Evolutionary conservation across 2,329 filamentous ascomycete species (phyloP), one percentile per base, ranked within the genome.

Genomic region (Trichoderma atrobrunneum): DNA sequence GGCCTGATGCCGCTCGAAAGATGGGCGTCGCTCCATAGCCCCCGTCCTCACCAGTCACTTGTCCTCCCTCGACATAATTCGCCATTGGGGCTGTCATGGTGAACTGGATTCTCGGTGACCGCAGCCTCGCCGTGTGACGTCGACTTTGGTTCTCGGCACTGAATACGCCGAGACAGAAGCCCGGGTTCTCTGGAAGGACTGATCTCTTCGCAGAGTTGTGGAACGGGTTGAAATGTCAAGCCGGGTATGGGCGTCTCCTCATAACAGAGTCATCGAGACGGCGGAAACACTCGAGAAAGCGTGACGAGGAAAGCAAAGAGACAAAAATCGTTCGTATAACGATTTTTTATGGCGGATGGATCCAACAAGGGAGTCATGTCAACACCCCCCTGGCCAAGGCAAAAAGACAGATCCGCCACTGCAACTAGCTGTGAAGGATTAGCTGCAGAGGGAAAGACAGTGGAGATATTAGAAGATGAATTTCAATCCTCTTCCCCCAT

Each of bases 301-400:
- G 36, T 28, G 39, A 39, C 8, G 28, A 69, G 18, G n/a, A 32
- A 54, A 48, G n/a, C 26, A 69, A 43, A 61, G 30, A 61, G 21
- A 36, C 39, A 51, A 26, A 11, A 26, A 36, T 36, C n/a, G 28
- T 24, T n/a, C n/a, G n/a, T 54, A 34, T 54, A n/a, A 54, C n/a
- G 67, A 26, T 30, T 43, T 36, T n/a, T 65, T 24, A 61, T 61
- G 21, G 18, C 21, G 61, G 34, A 36, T 48, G 36, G 61, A 21
- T 30, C 34, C 34, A 59, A 43, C 34, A 48, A 48, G 64, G 64
- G 64, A 67, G 64, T 67, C 64, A 54, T 57, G 28, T 62, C 36
- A 11, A 70, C 30, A 39, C 66, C 66, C 66, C 65, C 65, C 57
- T 62, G 66, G 39, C 34, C 34, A 28, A 70, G 66, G 39, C 54